phyloP scores from a whole-genome alignment of 306 rosid species.

The Fragaria iinumae region DNA sequence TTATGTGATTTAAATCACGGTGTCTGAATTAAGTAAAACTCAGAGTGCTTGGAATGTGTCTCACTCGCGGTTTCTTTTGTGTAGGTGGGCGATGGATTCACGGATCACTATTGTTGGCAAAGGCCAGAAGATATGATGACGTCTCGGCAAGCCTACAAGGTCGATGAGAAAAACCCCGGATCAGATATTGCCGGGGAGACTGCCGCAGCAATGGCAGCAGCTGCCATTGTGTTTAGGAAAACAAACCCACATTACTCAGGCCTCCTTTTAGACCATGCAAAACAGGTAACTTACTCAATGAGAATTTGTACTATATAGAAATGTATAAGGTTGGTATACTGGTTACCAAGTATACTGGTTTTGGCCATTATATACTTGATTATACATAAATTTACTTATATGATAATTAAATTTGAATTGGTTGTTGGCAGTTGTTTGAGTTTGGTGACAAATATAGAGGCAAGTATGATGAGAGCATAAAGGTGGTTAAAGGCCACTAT shows the following conservation, averaged over 20 bases:
- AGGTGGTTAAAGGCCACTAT: conserved; percentile 59
- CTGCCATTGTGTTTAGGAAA: conserved; percentile 68
- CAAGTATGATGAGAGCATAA: conserved; percentile 72
- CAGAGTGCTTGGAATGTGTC: not conserved
- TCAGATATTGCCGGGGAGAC: conserved; percentile 78
- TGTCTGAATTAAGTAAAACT: not conserved
- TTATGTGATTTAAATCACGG: not conserved
- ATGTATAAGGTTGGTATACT: conserved; percentile 13
- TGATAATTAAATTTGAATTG: conserved; percentile 4
- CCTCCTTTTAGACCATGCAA: conserved; percentile 75
- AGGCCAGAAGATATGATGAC: conserved; percentile 91
- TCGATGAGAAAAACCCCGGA: conserved; percentile 61
- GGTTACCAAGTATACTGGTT: conserved; percentile 10
- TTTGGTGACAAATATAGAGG: conserved; percentile 73
- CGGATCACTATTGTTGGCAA: conserved; percentile 94
- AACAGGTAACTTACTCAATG: conserved; percentile 48
- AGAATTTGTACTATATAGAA: not conserved
- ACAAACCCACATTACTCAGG: conserved; percentile 72
- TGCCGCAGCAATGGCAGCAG: conserved; percentile 70
- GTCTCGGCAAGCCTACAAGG: conserved; percentile 62
- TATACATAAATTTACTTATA: not conserved
- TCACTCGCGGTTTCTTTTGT: not conserved
- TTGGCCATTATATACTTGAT: not conserved
- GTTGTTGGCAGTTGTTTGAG: conserved; percentile 63
- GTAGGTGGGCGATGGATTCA: conserved; percentile 82